A percentile compares a stretch with the other conserved stretches of the same genome.
Evolutionary conservation across 148 eudicot genomes (phyloP).

Genomic region (Polygonum maritimum): DNA sequence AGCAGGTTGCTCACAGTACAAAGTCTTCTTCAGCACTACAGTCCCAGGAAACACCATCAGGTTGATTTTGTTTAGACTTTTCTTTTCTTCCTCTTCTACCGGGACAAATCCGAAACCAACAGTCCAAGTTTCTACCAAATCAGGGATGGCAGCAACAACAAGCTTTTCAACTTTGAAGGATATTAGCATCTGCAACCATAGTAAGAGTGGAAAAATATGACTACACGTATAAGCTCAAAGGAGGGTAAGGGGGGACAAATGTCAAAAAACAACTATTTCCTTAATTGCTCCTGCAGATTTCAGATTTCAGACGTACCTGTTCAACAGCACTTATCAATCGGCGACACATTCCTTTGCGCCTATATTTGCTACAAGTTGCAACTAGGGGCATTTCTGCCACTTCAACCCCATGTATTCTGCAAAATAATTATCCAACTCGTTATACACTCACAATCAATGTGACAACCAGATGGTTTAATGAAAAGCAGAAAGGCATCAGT

Average conservation of each 20-base stretch:
- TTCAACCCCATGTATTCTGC: constrained; percentile 84
- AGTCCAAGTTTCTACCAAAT: constrained; percentile 84
- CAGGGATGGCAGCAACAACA: constrained; percentile 74
- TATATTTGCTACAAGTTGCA: constrained; percentile 82
- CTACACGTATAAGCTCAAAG: background rate
- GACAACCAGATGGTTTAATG: constrained; percentile 1
- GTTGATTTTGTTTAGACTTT: constrained; percentile 51
- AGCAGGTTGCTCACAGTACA: constrained; percentile 17
- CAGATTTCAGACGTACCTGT: constrained; percentile 38
- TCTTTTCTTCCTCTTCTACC: constrained; percentile 61
- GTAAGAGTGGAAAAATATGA: background rate
- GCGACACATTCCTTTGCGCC: constrained; percentile 96
- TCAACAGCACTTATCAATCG: constrained; percentile 61
- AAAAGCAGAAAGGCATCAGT: background rate
- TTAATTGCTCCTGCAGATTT: background rate
- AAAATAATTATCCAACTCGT: constrained; percentile 10
- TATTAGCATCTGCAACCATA: constrained; percentile 58
- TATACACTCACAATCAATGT: background rate
- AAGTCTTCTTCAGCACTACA: constrained; percentile 70
- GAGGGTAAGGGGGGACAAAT: background rate
- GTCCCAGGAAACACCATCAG: constrained; percentile 96
- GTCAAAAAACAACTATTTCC: background rate
- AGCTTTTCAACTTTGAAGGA: constrained; percentile 84
- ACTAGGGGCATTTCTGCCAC: constrained; percentile 95
- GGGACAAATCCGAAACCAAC: constrained; percentile 72